phyloP scores from a whole-genome alignment of 805 yeast species.

The Wickerhamomyces silvicola region DNA sequence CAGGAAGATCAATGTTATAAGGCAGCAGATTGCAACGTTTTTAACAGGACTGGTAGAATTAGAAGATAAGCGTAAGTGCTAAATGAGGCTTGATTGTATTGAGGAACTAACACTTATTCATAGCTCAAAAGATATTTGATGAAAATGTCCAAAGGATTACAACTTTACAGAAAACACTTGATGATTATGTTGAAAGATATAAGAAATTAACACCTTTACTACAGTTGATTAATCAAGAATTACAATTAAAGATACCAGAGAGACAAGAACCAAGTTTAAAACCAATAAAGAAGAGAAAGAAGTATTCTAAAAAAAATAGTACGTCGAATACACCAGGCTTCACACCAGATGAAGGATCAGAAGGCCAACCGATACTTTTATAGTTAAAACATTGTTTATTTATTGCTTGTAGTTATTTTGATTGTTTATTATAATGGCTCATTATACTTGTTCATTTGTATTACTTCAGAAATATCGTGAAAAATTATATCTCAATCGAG shows the following conservation, averaged over 20 bases:
- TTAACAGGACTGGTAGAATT: slow-evolving; percentile 30
- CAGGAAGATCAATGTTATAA: slow-evolving; percentile 22
- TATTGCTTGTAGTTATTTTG: too few relatives aligned
- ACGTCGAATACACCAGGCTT: slow-evolving; percentile 7
- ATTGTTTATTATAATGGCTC: too few relatives aligned
- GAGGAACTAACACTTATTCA: slow-evolving; percentile 1
- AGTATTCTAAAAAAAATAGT: slow-evolving; percentile 14
- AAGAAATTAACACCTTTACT: slow-evolving; percentile 40
- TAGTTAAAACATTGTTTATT: background rate
- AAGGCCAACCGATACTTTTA: slow-evolving; percentile 18
- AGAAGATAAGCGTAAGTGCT: slow-evolving; percentile 30
- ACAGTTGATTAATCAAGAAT: slow-evolving; percentile 37
- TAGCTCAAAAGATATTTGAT: slow-evolving; percentile 22
- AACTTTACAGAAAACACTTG: slow-evolving; percentile 30
- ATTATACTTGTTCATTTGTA: too few relatives aligned
- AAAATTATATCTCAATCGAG: too few relatives aligned
- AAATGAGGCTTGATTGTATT: slow-evolving; percentile 14
- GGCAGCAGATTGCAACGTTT: slow-evolving; percentile 34
- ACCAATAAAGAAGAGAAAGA: slow-evolving; percentile 27
- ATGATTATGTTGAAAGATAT: slow-evolving; percentile 40
- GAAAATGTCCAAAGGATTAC: slow-evolving; percentile 29
- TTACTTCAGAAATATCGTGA: too few relatives aligned
- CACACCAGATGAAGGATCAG: slow-evolving; percentile 14
- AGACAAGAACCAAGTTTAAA: slow-evolving; percentile 70
- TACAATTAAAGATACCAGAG: slow-evolving; percentile 48